Evolutionary conservation across 2,329 filamentous ascomycete species (phyloP).

Genomic region (Colletotrichum noveboracense): DNA sequence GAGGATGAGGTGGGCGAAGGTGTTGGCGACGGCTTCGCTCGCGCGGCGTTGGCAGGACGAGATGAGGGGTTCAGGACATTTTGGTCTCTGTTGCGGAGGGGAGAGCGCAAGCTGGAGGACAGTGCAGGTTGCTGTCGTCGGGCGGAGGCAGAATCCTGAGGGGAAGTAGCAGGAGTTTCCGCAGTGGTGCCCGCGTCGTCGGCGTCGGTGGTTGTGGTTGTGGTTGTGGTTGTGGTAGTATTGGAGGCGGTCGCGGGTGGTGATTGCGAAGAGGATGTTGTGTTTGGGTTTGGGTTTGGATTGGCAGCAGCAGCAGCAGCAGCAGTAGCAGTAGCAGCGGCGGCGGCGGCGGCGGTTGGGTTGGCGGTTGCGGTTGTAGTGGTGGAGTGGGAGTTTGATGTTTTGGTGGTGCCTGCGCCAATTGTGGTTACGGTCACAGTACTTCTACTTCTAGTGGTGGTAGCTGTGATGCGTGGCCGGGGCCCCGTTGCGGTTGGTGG

Average conservation of each 20-base stretch:
- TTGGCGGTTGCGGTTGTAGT: neutral
- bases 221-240: neutral
- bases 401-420: neutral
- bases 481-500: constrained; percentile 18
- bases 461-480: constrained; percentile 17
- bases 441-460: neutral
- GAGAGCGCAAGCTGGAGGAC: constrained; percentile 19
- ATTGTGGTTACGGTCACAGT: neutral
- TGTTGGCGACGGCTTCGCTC: constrained; percentile 19
- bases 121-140: constrained; percentile 16
- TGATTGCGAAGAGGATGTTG: neutral
- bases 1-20: constrained; percentile 9
- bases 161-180: neutral
- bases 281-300: neutral
- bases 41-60: constrained; percentile 10
- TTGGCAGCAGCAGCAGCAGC: neutral
- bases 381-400: neutral
- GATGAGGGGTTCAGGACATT: constrained; percentile 23
- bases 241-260: neutral
- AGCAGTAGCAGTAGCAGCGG: too few species aligned
- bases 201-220: neutral
- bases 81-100: constrained; percentile 19
- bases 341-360: constrained; percentile 10
- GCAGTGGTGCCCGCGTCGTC: neutral
- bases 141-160: neutral